Conservation (phyloP, 495 filamentous ascomycete species). For the Xylaria acuta region DNA sequence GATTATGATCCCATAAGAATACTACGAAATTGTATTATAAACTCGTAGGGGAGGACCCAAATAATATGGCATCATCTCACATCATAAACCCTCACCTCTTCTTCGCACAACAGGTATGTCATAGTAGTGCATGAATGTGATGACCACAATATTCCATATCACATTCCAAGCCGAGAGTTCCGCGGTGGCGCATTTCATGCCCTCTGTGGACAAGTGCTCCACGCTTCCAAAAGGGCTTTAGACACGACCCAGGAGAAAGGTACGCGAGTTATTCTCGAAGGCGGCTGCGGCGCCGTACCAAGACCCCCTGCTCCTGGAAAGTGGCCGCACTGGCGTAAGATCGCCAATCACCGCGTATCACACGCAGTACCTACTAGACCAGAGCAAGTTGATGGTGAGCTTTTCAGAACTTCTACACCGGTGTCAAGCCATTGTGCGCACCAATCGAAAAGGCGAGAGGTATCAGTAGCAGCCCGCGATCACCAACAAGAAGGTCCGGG, state of each 20-base stretch:
- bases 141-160: not conserved
- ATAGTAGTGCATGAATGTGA: slow-evolving; percentile 14
- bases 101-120: not conserved
- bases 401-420: not conserved
- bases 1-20: not conserved
- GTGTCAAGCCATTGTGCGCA: not conserved
- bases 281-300: not conserved
- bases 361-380: not conserved
- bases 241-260: slow-evolving; percentile 16
- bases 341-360: slow-evolving; percentile 12
- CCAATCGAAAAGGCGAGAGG: not conserved
- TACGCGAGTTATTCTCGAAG: slow-evolving; percentile 14
- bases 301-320: not conserved
- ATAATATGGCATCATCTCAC: not conserved
- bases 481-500: slow-evolving; percentile 4
- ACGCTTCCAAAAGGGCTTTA: not conserved
- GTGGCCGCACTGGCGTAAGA: slow-evolving; percentile 17
- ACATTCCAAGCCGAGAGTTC: slow-evolving; percentile 8
- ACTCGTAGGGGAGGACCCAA: not conserved
- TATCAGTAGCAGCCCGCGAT: not conserved
- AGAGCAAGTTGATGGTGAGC: not conserved
- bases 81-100: slow-evolving; percentile 4
- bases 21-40: not conserved
- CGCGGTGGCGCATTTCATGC: slow-evolving; percentile 17
- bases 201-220: not conserved